A percentile compares a stretch with the other conserved stretches of the same genome.
Conservation (phyloP, 2,329 filamentous ascomycete species). For the Bipolaris sorokiniana region DNA sequence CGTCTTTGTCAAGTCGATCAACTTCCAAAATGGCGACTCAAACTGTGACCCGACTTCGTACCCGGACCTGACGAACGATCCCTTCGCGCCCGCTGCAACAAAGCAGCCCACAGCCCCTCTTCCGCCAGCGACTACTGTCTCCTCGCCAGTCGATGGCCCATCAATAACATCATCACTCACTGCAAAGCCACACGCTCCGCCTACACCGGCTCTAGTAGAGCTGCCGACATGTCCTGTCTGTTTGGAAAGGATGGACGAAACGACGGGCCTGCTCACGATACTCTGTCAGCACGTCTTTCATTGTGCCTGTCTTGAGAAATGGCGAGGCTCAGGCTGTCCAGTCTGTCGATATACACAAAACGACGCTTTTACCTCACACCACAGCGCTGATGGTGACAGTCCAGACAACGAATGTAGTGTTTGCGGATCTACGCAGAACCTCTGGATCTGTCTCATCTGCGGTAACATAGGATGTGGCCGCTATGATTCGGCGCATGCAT, state of each 20-base stretch:
- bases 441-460: conserved; percentile 96
- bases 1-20: conserved; percentile 91
- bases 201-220: conserved; percentile 84
- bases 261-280: conserved; percentile 91
- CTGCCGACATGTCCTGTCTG: conserved; percentile 96
- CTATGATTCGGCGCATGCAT: conserved; percentile 92
- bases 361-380: conserved; percentile 48
- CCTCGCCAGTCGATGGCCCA: conserved; percentile 42
- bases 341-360: conserved; percentile 89
- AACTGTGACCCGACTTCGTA: conserved; percentile 58
- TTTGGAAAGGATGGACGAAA: conserved; percentile 97
- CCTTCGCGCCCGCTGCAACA: conserved; percentile 64
- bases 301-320: conserved; percentile 93
- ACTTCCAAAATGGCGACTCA: conserved; percentile 70
- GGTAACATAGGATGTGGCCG: conserved; percentile 91
- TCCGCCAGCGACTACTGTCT: conserved; percentile 38
- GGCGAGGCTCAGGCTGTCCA: conserved; percentile 91
- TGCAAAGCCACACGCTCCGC: conserved; percentile 69
- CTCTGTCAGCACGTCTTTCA: conserved; percentile 98
- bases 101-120: conserved; percentile 46
- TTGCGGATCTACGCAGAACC: conserved; percentile 79
- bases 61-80: conserved; percentile 67
- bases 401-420: conserved; percentile 76
- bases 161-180: conserved; percentile 56
- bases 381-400: conserved; percentile 47